Evolutionary conservation across 2,329 filamentous ascomycete species (phyloP).

Genomic region (Colletotrichum liriopes): DNA sequence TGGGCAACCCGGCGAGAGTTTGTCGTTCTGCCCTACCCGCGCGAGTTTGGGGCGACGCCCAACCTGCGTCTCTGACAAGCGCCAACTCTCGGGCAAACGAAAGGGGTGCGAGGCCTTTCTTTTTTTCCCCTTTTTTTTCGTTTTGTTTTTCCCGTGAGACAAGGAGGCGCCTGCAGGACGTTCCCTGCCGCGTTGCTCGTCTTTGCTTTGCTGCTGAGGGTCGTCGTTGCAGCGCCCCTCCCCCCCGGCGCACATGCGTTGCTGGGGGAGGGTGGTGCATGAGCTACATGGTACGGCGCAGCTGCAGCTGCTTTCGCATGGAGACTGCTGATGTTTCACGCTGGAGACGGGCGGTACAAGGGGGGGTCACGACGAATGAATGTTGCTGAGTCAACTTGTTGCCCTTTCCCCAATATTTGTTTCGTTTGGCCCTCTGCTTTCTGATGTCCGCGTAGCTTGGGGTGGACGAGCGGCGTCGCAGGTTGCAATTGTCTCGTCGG

Average conservation of each 20-base stretch:
- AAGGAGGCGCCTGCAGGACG: background rate
- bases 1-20: background rate
- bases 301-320: background rate
- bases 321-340: background rate
- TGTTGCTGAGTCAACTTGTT: background rate
- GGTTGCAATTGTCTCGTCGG: background rate
- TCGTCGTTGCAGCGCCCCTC: too few species aligned
- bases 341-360: background rate
- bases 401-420: conserved; percentile 1
- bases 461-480: background rate
- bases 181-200: background rate
- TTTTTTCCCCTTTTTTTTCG: too few species aligned
- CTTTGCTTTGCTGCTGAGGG: background rate
- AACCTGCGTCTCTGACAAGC: background rate
- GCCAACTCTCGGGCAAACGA: too few species aligned
- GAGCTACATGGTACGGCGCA: background rate
- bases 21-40: background rate
- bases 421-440: background rate
- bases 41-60: background rate
- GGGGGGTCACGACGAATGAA: too few species aligned
- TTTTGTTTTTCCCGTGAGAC: background rate
- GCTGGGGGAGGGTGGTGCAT: background rate
- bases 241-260: background rate
- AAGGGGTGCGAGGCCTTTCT: too few species aligned
- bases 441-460: background rate